phyloP scores from a whole-genome alignment of 495 filamentous ascomycete genomes.

The Mycothermus thermophilus region DNA sequence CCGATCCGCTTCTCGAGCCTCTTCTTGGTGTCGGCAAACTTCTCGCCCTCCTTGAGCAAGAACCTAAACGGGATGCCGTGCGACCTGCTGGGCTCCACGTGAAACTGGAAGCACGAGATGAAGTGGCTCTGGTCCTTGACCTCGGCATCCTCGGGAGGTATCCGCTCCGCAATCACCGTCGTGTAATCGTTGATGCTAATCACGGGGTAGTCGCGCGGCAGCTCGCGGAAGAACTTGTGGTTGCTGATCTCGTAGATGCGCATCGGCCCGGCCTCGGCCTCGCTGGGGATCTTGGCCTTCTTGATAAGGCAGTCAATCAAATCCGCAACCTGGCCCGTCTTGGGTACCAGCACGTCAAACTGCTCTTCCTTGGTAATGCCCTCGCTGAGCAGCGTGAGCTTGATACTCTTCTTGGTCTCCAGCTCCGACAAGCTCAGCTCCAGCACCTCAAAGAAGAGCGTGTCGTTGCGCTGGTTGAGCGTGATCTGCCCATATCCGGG shows the following conservation, averaged over 20 bases:
- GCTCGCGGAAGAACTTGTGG: conserved; percentile 67
- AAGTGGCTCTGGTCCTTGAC: conserved; percentile 40
- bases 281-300: conserved; percentile 65
- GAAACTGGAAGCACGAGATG: conserved; percentile 80
- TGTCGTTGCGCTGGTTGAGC: conserved; percentile 56
- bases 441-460: conserved; percentile 78
- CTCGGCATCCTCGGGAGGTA: conserved; percentile 64
- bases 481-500: conserved; percentile 37
- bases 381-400: conserved; percentile 72
- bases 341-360: conserved; percentile 69
- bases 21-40: conserved; percentile 82
- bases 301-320: conserved; percentile 58
- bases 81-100: conserved; percentile 63
- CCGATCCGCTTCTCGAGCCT: conserved; percentile 79
- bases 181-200: conserved; percentile 71
- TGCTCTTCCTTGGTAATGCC: conserved; percentile 81
- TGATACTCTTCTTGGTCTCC: conserved; percentile 76
- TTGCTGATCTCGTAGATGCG: conserved; percentile 66
- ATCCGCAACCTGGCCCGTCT: conserved; percentile 64
- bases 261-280: conserved; percentile 46
- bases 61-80: conserved; percentile 83
- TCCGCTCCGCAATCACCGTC: conserved; percentile 62
- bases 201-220: conserved; percentile 49
- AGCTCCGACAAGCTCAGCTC: conserved; percentile 88
- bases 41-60: conserved; percentile 73